Evolutionary conservation across 495 filamentous ascomycete genomes (phyloP), one percentile per base, ranked within the genome.

Genomic region (Xylaria venustula): DNA sequence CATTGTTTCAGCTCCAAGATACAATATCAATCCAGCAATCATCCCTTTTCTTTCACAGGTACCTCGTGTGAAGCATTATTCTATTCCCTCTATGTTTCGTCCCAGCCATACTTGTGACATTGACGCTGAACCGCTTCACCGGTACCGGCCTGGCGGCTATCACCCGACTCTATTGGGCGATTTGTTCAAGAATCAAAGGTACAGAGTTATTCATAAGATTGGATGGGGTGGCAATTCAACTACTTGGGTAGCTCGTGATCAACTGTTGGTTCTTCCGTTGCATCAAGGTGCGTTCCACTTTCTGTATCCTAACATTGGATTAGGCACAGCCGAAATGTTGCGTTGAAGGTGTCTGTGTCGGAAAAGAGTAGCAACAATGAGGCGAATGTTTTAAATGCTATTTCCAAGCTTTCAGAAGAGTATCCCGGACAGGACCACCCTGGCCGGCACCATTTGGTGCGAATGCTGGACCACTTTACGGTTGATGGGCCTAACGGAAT

Each of bases 161-260:
- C 71, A 82, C 67, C 79, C 78, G 5, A 55, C 77, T n/a, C 67
- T 74, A 63, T 63, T 81, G n/a, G 73, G 70, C 0, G 73, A 80
- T 46, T 36, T 66, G 30, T 71, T 61, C 67, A 59, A 59, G 26
- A 71, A 55, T 55, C 14, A 52, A 34, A 60, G 68, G 44, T 83
- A 81, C 57, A 61, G 46, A 9, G 74, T 80, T 56, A 67, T 73
- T 11, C 76, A 81, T 60, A 83, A 82, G 46, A 64, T 82, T 12
- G 79, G 76, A 0, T 80, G 69, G 54, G 75, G 77, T 15, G 73
- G 73, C 25, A 79, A 75, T 65, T 78, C 74, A 12, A 83, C 78
- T 8, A 68, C 77, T 60, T 84, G 76, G 79, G 73, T 82, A 56
- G 78, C 77, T 32, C 68, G 57, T 0, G 77, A 83, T 30, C 53